These are phyloP conservation scores for Erythrophleum fordii DNA, from an alignment of 306 rosid genomes.

Conservation along the genomic window DNA sequence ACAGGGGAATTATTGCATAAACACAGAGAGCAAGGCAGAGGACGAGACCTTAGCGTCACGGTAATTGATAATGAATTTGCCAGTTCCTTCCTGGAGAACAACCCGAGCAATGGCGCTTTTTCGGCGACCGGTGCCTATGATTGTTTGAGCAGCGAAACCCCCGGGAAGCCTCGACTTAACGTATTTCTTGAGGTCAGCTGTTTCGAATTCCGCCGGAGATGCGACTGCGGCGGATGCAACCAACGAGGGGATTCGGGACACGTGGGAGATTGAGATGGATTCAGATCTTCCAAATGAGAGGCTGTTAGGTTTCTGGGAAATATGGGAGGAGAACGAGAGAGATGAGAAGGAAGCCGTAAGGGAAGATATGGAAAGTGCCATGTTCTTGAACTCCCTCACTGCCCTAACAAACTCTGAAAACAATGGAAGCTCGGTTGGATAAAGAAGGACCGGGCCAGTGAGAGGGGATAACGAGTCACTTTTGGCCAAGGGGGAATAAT, in stretches of 20 bases:
- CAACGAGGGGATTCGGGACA: conserved; percentile 41
- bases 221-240: conserved; percentile 60
- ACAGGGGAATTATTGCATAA: not conserved
- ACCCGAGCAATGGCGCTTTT: conserved; percentile 87
- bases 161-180: conserved; percentile 94
- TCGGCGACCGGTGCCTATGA: conserved; percentile 88
- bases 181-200: conserved; percentile 58
- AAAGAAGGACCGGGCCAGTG: not conserved
- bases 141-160: conserved; percentile 90
- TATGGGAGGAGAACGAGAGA: conserved; percentile 80
- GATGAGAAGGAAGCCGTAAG: conserved; percentile 68
- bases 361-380: conserved; percentile 69
- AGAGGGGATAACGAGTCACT: conserved; percentile 38
- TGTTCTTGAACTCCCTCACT: conserved; percentile 28
- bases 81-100: conserved; percentile 91
- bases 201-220: conserved; percentile 57
- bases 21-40: not conserved
- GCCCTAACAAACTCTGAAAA: not conserved
- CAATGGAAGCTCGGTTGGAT: conserved; percentile 10
- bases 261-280: conserved; percentile 46
- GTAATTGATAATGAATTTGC: conserved; percentile 82
- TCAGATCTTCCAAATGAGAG: conserved; percentile 45
- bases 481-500: too few species aligned
- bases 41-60: conserved; percentile 82
- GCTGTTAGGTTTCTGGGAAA: conserved; percentile 56